phyloP scores from a whole-genome alignment of 768 basidiomycete species.

The Fistulinella prunicolor region DNA sequence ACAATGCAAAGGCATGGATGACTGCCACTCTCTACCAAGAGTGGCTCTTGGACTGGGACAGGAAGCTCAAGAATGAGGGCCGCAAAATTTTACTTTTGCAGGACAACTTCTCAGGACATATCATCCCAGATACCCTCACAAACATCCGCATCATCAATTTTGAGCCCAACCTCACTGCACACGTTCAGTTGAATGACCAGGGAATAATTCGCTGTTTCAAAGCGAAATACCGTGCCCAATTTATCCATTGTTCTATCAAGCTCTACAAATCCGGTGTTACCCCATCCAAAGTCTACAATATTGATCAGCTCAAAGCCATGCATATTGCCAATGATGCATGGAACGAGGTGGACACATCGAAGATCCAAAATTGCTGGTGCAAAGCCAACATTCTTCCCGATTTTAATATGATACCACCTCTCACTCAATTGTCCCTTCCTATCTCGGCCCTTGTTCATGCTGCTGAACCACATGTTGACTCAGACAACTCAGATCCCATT shows the following conservation, averaged over 20 bases:
- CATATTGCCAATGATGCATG: not conserved
- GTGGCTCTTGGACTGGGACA: no score
- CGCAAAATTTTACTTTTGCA: not conserved
- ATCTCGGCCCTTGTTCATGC: not conserved
- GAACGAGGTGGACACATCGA: conserved; percentile 4
- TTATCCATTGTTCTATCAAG: not conserved
- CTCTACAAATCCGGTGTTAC: not conserved
- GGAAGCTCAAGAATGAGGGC: not conserved
- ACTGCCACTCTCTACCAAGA: no score
- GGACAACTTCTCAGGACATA: not conserved
- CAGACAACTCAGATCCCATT: not conserved
- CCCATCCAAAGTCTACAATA: not conserved
- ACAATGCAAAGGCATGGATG: no score
- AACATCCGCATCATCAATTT: conserved; percentile 15
- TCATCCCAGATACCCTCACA: conserved; percentile 2
- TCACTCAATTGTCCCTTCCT: not conserved
- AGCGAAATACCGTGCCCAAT: conserved; percentile 1
- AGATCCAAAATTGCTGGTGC: not conserved
- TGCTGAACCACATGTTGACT: not conserved
- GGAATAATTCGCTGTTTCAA: not conserved
- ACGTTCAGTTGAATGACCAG: conserved; percentile 36
- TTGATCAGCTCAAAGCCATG: conserved; percentile 4
- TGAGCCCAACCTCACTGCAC: conserved; percentile 36
- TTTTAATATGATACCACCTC: no score
- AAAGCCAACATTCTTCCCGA: conserved; percentile 1